A percentile compares a stretch with the other conserved stretches of the same genome.
phyloP scores from a whole-genome alignment of 2,329 filamentous ascomycete species.

The Venturia effusa region DNA sequence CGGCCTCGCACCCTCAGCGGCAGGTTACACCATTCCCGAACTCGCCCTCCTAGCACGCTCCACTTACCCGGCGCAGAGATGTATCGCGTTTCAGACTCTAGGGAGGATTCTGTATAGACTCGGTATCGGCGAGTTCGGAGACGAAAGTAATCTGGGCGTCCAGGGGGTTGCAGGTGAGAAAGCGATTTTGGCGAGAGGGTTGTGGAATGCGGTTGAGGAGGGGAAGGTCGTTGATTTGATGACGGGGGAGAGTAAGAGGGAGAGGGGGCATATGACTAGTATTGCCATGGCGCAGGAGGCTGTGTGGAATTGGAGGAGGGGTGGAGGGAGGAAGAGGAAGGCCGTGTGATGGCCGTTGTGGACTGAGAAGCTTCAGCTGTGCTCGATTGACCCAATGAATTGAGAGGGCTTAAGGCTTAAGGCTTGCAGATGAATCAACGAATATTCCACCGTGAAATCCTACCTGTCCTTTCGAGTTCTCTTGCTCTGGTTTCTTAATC shows the following conservation, averaged over 20 bases:
- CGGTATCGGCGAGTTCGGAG: constrained; percentile 59
- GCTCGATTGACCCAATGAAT: too few relatives aligned
- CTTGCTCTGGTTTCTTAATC: too few relatives aligned
- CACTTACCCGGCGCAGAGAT: constrained; percentile 74
- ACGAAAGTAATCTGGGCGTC: constrained; percentile 31
- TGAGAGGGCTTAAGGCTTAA: too few relatives aligned
- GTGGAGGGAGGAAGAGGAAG: constrained; percentile 42
- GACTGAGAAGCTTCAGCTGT: too few relatives aligned
- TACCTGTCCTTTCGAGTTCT: too few relatives aligned
- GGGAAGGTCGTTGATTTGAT: constrained; percentile 68
- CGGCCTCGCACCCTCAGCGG: constrained; percentile 80
- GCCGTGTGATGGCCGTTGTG: constrained; percentile 5
- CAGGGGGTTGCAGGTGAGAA: constrained; percentile 38
- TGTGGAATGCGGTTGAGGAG: constrained; percentile 74
- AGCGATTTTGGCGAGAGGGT: constrained; percentile 50
- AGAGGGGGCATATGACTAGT: constrained; percentile 65
- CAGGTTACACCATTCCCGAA: constrained; percentile 87
- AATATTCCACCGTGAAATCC: too few relatives aligned
- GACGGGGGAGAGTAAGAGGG: constrained; percentile 59
- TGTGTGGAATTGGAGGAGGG: constrained; percentile 75
- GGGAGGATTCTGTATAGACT: constrained; percentile 77
- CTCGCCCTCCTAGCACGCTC: constrained; percentile 71
- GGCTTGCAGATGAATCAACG: too few relatives aligned
- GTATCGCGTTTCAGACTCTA: constrained; percentile 83
- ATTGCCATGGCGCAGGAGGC: constrained; percentile 80